These are phyloP conservation scores for Solanum piurae DNA, from an alignment of 257 asterid genomes.

Conservation along the genomic window DNA sequence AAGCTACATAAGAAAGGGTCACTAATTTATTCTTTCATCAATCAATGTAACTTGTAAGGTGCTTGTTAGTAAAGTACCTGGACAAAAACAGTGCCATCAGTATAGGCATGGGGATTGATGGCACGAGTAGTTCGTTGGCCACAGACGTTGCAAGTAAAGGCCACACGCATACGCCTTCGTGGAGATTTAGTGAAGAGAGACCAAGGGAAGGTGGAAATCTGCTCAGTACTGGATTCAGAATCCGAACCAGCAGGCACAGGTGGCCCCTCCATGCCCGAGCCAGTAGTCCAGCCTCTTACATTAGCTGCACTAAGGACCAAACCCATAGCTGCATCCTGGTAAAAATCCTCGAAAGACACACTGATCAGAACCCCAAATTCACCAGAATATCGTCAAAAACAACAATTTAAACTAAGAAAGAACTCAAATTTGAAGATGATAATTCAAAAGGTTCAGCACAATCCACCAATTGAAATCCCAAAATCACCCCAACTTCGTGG, in stretches of 20 bases:
- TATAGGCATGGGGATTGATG: slow-evolving; percentile 93
- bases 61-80: slow-evolving; percentile 38
- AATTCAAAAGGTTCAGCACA: not conserved
- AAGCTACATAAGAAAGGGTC: not conserved
- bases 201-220: slow-evolving; percentile 89
- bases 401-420: not conserved
- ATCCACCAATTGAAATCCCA: not conserved
- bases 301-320: slow-evolving; percentile 72
- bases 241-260: slow-evolving; percentile 51
- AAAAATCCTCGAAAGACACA: not conserved
- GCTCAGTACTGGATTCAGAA: slow-evolving; percentile 27
- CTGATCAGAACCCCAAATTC: not conserved
- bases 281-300: slow-evolving; percentile 92
- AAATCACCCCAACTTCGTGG: not conserved
- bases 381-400: not conserved
- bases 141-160: slow-evolving; percentile 88
- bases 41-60: not conserved
- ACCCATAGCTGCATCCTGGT: slow-evolving; percentile 92
- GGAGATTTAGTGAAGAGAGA: slow-evolving; percentile 93
- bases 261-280: slow-evolving; percentile 94
- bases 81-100: slow-evolving; percentile 95
- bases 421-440: not conserved
- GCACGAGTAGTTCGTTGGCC: slow-evolving; percentile 98
- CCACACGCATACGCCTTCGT: slow-evolving; percentile 88
- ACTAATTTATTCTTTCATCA: not conserved